Base-by-base conservation (phyloP, 768 basidiomycete species). In the Trametes meyenii region DNA sequence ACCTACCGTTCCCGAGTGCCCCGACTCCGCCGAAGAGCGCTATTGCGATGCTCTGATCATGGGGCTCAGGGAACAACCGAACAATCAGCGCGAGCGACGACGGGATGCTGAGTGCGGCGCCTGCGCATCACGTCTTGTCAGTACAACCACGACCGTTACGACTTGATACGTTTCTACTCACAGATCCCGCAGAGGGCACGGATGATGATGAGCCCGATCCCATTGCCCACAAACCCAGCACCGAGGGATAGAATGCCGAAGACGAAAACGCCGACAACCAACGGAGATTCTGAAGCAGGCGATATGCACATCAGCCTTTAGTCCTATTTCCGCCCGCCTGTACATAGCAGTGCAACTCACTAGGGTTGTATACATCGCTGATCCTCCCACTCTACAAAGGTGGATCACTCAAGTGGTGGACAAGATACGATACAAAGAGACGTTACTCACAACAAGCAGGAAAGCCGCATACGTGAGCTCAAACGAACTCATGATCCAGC, bases 61-160 rank as follows among this genome's bases (percentile, higher is more conserved):
- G 58, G 2, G 74, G 74, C 4, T 78, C 74, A 4, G 80, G 76
- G 72, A 77, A 82, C 58, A 79, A 73, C 52, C 75, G 71, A 23
- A 81, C 76, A 49, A 80, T 75, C 26, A 81, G 68, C 24, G 75
- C 72, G 36, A 76, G 62, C 3, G 76, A 74, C 5, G 77, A 74
- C 0, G 78, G 78, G 46, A 79, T 73, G 2, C 72, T 81, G 61
- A 79, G 63, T 1, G 78, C 70, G 1, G 75, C 81, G 19, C 69
- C 75, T 69, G 63, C 14, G 42, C 35, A 13, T 48, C 14, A 13
- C 4, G 46, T 45, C 39, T n/a, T 12, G 26, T 56, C 14, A 21
- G 19, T 36, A 23, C 26, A 13, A 11, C 13, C 46, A 24, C 29
- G 16, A 50, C 24, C 29, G 4, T 33, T 33, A 26, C 16, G 35